Evolutionary conservation across 2,329 filamentous ascomycete genomes (phyloP).

Genomic region (Fonsecaea nubica): DNA sequence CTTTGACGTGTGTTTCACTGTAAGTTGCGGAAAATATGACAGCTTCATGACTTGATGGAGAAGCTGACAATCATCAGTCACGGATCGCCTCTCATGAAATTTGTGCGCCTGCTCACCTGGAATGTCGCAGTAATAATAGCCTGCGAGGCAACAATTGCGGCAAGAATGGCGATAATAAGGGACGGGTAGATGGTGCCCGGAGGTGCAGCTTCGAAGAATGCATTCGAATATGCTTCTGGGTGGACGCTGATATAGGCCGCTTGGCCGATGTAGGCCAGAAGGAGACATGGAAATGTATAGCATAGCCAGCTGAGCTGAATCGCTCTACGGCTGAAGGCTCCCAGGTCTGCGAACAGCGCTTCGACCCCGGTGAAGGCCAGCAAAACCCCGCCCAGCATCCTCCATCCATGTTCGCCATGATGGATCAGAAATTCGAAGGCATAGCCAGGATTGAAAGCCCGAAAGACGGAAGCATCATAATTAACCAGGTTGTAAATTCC

Average conservation of each 20-base stretch:
- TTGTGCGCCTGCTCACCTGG: conserved; percentile 55
- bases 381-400: conserved; percentile 66
- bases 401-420: conserved; percentile 60
- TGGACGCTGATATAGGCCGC: conserved; percentile 71
- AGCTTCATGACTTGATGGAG: conserved; percentile 75
- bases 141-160: conserved; percentile 77
- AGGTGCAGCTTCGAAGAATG: conserved; percentile 74
- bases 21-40: conserved; percentile 77
- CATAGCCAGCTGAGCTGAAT: conserved; percentile 76
- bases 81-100: not conserved
- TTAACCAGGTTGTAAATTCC: conserved; percentile 60
- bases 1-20: conserved; percentile 72
- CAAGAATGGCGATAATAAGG: conserved; percentile 71
- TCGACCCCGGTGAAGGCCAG: conserved; percentile 81
- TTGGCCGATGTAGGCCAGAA: conserved; percentile 70
- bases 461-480: conserved; percentile 58
- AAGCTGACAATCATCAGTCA: conserved; percentile 46
- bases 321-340: conserved; percentile 72
- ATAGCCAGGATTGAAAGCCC: conserved; percentile 59
- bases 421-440: conserved; percentile 59
- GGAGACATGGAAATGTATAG: conserved; percentile 70
- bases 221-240: conserved; percentile 70
- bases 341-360: conserved; percentile 77
- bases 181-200: conserved; percentile 72
- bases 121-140: conserved; percentile 80